A percentile compares a stretch with the other conserved stretches of the same genome.
phyloP scores from a whole-genome alignment of 1,139 yeast genomes.

The Pichia sp. region DNA sequence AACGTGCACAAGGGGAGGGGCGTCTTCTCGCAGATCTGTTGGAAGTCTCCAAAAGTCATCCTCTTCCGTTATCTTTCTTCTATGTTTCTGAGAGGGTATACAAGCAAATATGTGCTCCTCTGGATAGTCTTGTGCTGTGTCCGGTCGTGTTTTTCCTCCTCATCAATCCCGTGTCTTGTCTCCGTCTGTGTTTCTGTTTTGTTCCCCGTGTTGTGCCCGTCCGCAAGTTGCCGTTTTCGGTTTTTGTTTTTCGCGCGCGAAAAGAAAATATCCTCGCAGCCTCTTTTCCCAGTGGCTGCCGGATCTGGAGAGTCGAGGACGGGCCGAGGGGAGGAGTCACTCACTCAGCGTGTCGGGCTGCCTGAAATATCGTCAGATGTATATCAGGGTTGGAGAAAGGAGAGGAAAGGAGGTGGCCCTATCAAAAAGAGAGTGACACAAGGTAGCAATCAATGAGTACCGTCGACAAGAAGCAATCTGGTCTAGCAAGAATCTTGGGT shows the following conservation, averaged over 20 bases:
- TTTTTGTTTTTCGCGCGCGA: background rate
- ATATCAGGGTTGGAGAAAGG: too few species aligned
- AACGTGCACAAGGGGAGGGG: constrained; percentile 78
- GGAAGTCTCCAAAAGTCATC: constrained; percentile 68
- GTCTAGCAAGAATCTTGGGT: constrained; percentile 85
- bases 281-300: too few species aligned
- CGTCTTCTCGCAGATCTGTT: constrained; percentile 59
- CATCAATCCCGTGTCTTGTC: background rate
- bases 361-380: too few species aligned
- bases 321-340: too few species aligned
- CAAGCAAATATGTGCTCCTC: too few species aligned
- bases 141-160: background rate
- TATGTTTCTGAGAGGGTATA: too few species aligned
- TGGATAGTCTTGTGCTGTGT: background rate
- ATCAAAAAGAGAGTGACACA: background rate
- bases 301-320: too few species aligned
- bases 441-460: constrained; percentile 16
- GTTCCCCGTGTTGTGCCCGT: background rate
- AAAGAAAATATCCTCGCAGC: too few species aligned
- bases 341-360: too few species aligned
- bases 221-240: background rate
- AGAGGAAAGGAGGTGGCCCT: background rate
- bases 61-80: background rate
- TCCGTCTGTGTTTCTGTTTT: background rate
- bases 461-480: constrained; percentile 81